phyloP scores from a whole-genome alignment of 2,329 filamentous ascomycete genomes.

The Xylaria sp. region DNA sequence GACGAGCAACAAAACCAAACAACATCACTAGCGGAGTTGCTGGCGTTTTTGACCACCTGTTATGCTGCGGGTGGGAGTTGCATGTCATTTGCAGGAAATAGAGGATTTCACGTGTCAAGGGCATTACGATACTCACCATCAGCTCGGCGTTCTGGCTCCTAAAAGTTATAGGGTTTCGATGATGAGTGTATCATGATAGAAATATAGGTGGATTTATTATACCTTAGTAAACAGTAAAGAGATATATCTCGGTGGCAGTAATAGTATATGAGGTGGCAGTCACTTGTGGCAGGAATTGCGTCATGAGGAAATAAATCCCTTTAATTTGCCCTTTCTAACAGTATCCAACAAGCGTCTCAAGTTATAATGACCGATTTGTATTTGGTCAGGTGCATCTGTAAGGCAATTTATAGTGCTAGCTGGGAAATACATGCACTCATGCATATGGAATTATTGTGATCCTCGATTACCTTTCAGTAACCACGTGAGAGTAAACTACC shows the following conservation, averaged over 20 bases:
- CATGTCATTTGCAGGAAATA: slow-evolving; percentile 23
- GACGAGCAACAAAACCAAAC: neutral
- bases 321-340: neutral
- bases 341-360: too few relatives aligned
- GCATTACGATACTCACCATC: slow-evolving; percentile 15
- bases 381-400: neutral
- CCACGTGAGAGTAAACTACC: neutral
- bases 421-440: neutral
- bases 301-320: neutral
- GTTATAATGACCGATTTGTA: neutral
- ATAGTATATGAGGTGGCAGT: slow-evolving; percentile 4
- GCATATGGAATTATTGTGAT: too few relatives aligned
- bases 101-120: slow-evolving; percentile 6
- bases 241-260: slow-evolving; percentile 8
- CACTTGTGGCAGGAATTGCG: slow-evolving; percentile 1
- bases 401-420: neutral
- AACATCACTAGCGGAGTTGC: neutral
- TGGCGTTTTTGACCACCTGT: slow-evolving; percentile 1
- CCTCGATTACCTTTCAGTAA: too few relatives aligned
- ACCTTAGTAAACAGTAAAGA: slow-evolving; percentile 1
- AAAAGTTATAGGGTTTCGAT: slow-evolving; percentile 17
- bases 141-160: slow-evolving; percentile 32
- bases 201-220: neutral
- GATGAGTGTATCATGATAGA: slow-evolving; percentile 12
- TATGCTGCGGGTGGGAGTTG: slow-evolving; percentile 1